Conservation (phyloP, 495 filamentous ascomycete species). For the Neurospora sp. region DNA sequence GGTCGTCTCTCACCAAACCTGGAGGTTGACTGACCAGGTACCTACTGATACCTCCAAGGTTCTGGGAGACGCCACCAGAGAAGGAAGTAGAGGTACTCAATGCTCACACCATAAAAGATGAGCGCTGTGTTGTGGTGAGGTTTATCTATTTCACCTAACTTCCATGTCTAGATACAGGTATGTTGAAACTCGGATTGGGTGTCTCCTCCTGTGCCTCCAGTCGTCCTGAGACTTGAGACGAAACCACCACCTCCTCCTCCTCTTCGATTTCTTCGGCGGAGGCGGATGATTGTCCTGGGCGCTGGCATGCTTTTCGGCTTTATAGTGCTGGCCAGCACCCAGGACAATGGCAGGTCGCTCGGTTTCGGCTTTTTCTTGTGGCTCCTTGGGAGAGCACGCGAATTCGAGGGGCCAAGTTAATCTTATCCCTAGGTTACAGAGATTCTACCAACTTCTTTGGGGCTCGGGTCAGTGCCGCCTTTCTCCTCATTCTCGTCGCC, state of each 20-base stretch:
- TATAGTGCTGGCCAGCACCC: background rate
- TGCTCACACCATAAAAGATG: background rate
- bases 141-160: background rate
- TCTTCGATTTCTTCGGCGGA: background rate
- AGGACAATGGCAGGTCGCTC: background rate
- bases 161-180: background rate
- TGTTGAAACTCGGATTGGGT: background rate
- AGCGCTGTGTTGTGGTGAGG: background rate
- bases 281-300: background rate
- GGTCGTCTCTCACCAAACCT: background rate
- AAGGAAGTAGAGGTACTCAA: background rate
- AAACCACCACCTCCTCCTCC: background rate
- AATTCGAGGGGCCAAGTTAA: too few relatives aligned
- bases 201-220: background rate
- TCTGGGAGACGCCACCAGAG: background rate
- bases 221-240: background rate
- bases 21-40: background rate
- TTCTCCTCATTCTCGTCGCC: constrained; percentile 63
- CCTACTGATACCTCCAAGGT: background rate
- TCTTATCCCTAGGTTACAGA: too few relatives aligned
- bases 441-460: too few relatives aligned
- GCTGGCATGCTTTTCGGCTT: background rate
- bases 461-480: too few relatives aligned
- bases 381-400: background rate
- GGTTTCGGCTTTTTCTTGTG: background rate